phyloP scores from a whole-genome alignment of 2,329 filamentous ascomycete species.

The Herpomyces periplanetae region DNA sequence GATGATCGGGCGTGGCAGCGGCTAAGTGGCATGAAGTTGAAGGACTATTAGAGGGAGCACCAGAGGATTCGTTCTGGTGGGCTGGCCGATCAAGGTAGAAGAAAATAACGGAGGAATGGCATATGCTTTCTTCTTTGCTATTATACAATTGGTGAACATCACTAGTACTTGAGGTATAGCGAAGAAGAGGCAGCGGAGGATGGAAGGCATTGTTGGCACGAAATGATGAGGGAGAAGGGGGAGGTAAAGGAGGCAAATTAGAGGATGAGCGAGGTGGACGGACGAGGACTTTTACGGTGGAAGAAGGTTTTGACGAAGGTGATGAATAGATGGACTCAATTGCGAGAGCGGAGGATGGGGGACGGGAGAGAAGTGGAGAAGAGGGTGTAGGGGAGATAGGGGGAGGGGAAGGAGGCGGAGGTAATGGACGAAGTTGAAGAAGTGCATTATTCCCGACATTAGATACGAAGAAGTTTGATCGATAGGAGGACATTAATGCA shows the following conservation, averaged over 20 bases:
- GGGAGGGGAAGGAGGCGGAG: constrained; percentile 3
- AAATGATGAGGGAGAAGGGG: neutral
- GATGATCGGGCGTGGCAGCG: constrained; percentile 54
- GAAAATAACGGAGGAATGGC: constrained; percentile 16
- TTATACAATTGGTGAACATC: neutral
- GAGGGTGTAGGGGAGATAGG: constrained; percentile 2
- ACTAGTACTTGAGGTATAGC: neutral
- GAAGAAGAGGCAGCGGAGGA: neutral
- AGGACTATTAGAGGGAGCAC: constrained; percentile 60
- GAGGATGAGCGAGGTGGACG: neutral
- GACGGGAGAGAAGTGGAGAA: no score
- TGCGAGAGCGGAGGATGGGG: no score
- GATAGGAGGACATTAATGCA: constrained; percentile 4
- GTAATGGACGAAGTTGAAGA: no score
- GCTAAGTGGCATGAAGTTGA: constrained; percentile 28
- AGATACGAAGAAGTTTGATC: constrained; percentile 1
- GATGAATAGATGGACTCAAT: no score
- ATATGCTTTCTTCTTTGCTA: constrained; percentile 2
- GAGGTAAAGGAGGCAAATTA: no score
- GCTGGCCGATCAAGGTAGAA: constrained; percentile 50
- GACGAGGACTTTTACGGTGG: constrained; percentile 1
- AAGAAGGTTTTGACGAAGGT: no score
- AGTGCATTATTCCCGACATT: constrained; percentile 2
- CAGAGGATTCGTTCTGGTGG: constrained; percentile 36
- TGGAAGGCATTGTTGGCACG: neutral